Conservation (phyloP, 306 rosid species). For the Pachyrhizus erosus region DNA sequence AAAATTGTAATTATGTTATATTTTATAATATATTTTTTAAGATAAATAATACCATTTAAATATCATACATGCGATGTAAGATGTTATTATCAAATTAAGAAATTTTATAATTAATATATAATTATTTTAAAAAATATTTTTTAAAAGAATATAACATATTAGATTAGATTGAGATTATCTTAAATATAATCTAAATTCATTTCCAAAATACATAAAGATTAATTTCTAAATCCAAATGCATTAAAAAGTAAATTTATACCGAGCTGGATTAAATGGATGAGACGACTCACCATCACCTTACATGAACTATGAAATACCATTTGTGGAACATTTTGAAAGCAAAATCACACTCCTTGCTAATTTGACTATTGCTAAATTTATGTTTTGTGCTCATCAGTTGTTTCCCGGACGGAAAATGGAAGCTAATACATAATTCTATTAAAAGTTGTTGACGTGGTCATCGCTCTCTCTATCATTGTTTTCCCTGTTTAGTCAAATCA, state of each 20-base stretch:
- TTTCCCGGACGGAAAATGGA: not conserved
- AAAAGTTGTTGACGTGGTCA: slow-evolving; percentile 21
- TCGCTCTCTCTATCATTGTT: not conserved
- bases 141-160: not conserved
- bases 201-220: not conserved
- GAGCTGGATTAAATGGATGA: too few relatives aligned
- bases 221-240: too few relatives aligned
- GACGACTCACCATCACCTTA: too few relatives aligned
- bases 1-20: too few relatives aligned
- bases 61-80: too few relatives aligned
- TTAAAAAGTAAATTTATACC: too few relatives aligned
- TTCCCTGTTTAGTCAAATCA: not conserved
- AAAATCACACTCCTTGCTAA: not conserved
- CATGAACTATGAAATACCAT: too few relatives aligned
- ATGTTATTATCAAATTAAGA: too few relatives aligned
- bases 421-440: not conserved
- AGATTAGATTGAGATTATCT: not conserved
- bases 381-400: not conserved
- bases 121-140: too few relatives aligned
- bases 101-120: too few relatives aligned
- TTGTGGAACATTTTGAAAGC: not conserved
- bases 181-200: not conserved
- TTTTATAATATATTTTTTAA: not conserved
- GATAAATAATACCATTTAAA: not conserved
- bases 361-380: not conserved